Evolutionary conservation across 2,329 filamentous ascomycete genomes (phyloP), one percentile per base, ranked within the genome.

Genomic region (Penicillium sp.): DNA sequence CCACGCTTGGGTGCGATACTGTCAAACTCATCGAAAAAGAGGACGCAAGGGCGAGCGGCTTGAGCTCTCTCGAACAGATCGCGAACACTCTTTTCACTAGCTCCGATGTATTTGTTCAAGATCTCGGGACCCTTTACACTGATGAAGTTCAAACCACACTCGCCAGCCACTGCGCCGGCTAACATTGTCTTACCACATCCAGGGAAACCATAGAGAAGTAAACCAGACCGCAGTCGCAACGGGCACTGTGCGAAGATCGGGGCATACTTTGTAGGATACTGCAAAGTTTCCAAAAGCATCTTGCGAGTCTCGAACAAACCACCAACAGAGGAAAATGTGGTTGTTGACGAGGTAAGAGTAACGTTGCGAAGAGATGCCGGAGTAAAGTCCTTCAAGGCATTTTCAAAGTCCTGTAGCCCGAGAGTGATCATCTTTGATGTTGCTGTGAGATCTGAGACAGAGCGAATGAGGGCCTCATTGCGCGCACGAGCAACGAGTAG

Each of bases 1-100:
- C 94, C 94, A 76, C 94, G 85, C 76, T 97, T 99, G 2, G 94
- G 94, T 0, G 95, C 95, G 61, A 99, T 97, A 38, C 90, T 92
- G 76, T 99, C 94, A 69, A 99, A 99, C 73, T 99, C 94, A 70
- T 99, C 94, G 70, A 99, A 99, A 81, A 99, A 99, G 9, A 99
- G 81, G 5, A 99, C 90, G 66, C 94, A 97, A 0, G 95, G 95
- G 57, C 89, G 86, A 5, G 94, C 94, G 3, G 94, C 93, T 51
- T 76, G 87, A 0, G 94, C 94, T 40, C 94, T 85, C 70, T 96
- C 93, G 68, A 99, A 99, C 1, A 99, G 81, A 72, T 99, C 94
- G 40, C 95, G 87, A 7, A 99, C 92, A 58, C 87, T 92, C 80
- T 99, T 99, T 69, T 99, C 94, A 29, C 90, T 96, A 0, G 94